Evolutionary conservation across 1,284 basidiomycete genomes (phyloP).

Genomic region (Apiotrichum porosum): DNA sequence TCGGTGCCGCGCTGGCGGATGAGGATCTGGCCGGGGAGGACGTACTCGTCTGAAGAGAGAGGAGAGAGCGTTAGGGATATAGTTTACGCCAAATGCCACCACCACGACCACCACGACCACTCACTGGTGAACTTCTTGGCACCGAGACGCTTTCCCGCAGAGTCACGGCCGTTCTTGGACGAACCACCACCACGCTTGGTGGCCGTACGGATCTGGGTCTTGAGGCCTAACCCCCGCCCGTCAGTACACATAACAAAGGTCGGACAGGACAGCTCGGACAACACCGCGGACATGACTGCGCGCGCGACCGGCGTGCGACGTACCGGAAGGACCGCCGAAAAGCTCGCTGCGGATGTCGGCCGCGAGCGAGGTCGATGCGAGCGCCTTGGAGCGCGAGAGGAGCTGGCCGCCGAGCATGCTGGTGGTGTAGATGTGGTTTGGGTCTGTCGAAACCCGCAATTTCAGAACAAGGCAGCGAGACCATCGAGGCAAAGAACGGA

Average conservation of each 20-base stretch:
- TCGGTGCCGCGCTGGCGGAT: conserved; percentile 82
- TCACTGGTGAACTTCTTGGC: conserved; percentile 89
- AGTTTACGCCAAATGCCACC: not conserved
- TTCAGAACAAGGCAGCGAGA: too few species aligned
- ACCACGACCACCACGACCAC: conserved; percentile 20
- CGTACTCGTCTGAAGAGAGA: conserved; percentile 70
- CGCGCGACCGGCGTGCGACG: conserved; percentile 2
- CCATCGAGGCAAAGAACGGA: too few species aligned
- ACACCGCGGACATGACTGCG: not conserved
- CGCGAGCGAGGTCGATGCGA: conserved; percentile 20
- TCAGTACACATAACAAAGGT: too few species aligned
- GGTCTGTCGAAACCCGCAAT: too few species aligned
- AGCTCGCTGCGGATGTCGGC: conserved; percentile 30
- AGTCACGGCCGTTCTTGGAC: conserved; percentile 82
- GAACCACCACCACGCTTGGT: conserved; percentile 92
- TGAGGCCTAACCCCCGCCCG: too few species aligned
- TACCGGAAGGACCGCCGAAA: conserved; percentile 39
- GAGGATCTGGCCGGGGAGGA: conserved; percentile 88
- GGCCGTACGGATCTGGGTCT: conserved; percentile 70
- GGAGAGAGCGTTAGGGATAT: too few species aligned
- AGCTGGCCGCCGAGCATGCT: conserved; percentile 23
- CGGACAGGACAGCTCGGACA: not conserved
- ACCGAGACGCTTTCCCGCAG: conserved; percentile 82
- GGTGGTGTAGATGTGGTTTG: not conserved
- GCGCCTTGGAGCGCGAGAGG: conserved; percentile 20